Evolutionary conservation across 2,329 filamentous ascomycete species (phyloP).

Genomic region (Madurella fahalii): DNA sequence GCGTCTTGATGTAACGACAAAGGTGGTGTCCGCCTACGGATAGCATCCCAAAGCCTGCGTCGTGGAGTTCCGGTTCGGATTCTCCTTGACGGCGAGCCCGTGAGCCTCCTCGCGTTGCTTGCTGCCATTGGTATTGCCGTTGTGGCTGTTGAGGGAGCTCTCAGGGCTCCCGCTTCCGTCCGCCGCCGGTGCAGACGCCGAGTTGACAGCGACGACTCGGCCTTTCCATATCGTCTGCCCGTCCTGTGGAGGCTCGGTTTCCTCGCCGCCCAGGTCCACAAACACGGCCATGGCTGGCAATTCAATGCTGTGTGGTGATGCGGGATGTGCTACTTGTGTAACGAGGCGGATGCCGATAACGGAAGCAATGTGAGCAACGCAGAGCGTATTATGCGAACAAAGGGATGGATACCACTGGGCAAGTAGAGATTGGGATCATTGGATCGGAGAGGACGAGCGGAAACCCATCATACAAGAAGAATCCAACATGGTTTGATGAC

Average conservation of each 20-base stretch:
- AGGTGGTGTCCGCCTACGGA: conserved; percentile 52
- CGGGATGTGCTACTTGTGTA: too few relatives aligned
- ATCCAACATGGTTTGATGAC: conserved; percentile 11
- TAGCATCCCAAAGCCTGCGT: conserved; percentile 63
- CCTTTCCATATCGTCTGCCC: conserved; percentile 11
- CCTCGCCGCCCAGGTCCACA: conserved; percentile 32
- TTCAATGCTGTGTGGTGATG: conserved; percentile 1
- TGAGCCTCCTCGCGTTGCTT: conserved; percentile 16
- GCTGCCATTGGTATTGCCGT: not conserved
- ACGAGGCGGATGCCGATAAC: not conserved
- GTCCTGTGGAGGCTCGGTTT: conserved; percentile 28
- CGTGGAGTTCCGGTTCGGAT: conserved; percentile 56
- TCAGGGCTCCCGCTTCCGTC: not conserved
- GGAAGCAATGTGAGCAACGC: not conserved
- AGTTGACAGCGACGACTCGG: conserved; percentile 21
- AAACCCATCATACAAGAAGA: conserved; percentile 10
- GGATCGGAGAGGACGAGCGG: not conserved
- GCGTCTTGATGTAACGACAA: conserved; percentile 14
- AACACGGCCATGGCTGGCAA: conserved; percentile 30
- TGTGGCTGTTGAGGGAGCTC: not conserved
- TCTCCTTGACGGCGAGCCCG: conserved; percentile 30
- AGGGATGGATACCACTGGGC: not conserved
- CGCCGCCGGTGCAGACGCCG: conserved; percentile 11
- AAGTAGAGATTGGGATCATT: conserved; percentile 3
- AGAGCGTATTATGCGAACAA: not conserved